These are phyloP conservation scores for Hyaloperonospora arabidopsidis DNA, from an alignment of 352 stramenopile genomes.

Conservation along the genomic window DNA sequence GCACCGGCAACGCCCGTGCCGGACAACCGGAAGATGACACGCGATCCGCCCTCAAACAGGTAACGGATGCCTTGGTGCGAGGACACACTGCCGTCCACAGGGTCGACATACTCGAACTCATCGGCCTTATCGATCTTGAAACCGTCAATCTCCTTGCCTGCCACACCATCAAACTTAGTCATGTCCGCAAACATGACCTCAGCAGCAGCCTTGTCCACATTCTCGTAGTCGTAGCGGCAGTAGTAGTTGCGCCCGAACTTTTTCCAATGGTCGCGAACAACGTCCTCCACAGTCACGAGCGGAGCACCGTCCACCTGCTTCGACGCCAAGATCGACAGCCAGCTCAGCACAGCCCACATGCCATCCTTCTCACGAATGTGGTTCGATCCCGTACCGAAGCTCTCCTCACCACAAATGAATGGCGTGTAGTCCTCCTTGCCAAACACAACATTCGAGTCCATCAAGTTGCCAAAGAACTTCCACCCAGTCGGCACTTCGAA, in stretches of 20 bases:
- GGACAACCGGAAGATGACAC: constrained; percentile 96
- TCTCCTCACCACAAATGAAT: constrained; percentile 98
- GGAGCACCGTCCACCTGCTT: constrained; percentile 80
- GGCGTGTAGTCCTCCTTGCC: constrained; percentile 95
- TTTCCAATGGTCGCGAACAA: constrained; percentile 94
- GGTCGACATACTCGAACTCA: constrained; percentile 98
- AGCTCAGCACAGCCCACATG: constrained; percentile 97
- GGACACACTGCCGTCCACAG: constrained; percentile 94
- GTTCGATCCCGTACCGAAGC: constrained; percentile 97
- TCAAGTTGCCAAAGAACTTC: constrained; percentile 99
- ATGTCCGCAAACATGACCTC: constrained; percentile 73
- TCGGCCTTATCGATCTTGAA: constrained; percentile 86
- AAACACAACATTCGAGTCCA: constrained; percentile 95
- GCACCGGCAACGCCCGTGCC: constrained; percentile 95
- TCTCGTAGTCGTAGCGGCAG: constrained; percentile 99
- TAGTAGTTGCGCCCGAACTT: constrained; percentile 99
- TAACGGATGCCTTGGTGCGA: constrained; percentile 95
- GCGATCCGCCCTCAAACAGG: constrained; percentile 90
- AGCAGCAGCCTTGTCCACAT: constrained; percentile 87
- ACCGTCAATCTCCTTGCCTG: constrained; percentile 62
- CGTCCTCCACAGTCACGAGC: constrained; percentile 93
- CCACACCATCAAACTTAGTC: constrained; percentile 55
- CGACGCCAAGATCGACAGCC: constrained; percentile 96
- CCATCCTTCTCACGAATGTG: constrained; percentile 99
- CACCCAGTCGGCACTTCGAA: constrained; percentile 99